These are phyloP conservation scores for Cladosporium colombiae DNA, from an alignment of 2,329 filamentous ascomycete species.

Conservation along the genomic window DNA sequence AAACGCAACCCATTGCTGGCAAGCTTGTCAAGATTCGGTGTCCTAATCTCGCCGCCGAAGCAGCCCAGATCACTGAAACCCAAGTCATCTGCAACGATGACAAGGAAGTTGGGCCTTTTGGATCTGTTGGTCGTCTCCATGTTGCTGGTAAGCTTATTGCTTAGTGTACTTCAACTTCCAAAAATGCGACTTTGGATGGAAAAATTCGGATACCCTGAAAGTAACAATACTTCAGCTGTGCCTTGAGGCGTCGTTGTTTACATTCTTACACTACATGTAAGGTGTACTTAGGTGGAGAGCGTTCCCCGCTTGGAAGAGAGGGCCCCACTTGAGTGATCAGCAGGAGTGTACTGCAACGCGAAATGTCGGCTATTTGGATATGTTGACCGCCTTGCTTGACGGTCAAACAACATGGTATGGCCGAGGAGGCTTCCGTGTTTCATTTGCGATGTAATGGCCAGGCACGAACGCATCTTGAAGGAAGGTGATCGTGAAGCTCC, in stretches of 20 bases:
- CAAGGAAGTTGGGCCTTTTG: conserved; percentile 59
- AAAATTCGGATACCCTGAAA: not conserved
- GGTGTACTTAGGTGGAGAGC: not conserved
- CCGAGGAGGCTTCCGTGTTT: not conserved
- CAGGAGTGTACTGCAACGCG: not conserved
- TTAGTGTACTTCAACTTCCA: not conserved
- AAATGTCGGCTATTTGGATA: not conserved
- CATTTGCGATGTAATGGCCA: not conserved
- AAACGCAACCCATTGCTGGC: conserved; percentile 55
- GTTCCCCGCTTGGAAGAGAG: not conserved
- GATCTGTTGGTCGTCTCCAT: not conserved
- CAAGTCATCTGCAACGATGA: conserved; percentile 47
- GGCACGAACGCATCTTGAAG: not conserved
- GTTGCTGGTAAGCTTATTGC: conserved; percentile 42
- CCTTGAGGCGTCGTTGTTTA: not conserved
- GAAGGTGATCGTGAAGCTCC: not conserved
- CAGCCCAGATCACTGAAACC: conserved; percentile 62
- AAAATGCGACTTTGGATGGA: not conserved
- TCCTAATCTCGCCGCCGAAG: conserved; percentile 63
- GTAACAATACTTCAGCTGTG: not conserved
- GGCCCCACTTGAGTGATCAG: not conserved
- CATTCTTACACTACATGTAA: not conserved
- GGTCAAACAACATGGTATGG: not conserved
- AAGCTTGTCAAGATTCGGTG: conserved; percentile 59
- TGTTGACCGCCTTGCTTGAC: not conserved